Evolutionary conservation across 2,329 filamentous ascomycete genomes (phyloP), one percentile per base, ranked within the genome.

Genomic region (Colletotrichum sp.): DNA sequence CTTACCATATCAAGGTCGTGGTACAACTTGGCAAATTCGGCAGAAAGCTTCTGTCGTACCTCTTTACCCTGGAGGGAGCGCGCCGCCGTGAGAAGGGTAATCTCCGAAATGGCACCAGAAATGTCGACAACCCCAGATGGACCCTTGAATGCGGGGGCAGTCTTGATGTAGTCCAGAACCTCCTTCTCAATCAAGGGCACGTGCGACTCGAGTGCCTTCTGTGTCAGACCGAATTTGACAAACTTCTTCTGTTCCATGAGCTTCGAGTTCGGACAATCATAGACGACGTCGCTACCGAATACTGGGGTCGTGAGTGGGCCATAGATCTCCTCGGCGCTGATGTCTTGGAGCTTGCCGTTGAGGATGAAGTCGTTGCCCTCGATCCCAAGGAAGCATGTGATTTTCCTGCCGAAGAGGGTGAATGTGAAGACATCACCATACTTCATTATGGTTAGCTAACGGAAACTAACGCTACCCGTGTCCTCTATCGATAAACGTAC

Each of bases 241-340:
- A 96, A 95, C 93, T 96, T 97, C 89, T 98, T 98, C 89, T 98
- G 95, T 87, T 98, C 95, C 95, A 98, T 98, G 82, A 98, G 91
- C 86, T 98, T 98, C 74, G 95, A 90, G 83, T 98, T 98, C 55
- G 95, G 95, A 85, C 95, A 97, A 83, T 98, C 95, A 83, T 98
- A 98, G 68, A 98, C 94, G 32, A 98, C 95, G 86, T 96, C 93
- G 80, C 92, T 93, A 79, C 95, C 95, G 83, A 98, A 98, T 61
- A 93, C 91, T 18, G 91, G 91, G 18, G 91, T 92, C 7, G 91
- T 93, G 76, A 98, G 89, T 71, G 94, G 93, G 71, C 92, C 93
- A 86, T 98, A 98, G 78, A 98, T 94, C 81, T 98, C 95, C 86
- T 98, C 96, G 32, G 96, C 96, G 83, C 94, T 96, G 81, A 98